phyloP scores from a whole-genome alignment of 1,139 yeast genomes.

The Blastobotrys raffinosifermentans region DNA sequence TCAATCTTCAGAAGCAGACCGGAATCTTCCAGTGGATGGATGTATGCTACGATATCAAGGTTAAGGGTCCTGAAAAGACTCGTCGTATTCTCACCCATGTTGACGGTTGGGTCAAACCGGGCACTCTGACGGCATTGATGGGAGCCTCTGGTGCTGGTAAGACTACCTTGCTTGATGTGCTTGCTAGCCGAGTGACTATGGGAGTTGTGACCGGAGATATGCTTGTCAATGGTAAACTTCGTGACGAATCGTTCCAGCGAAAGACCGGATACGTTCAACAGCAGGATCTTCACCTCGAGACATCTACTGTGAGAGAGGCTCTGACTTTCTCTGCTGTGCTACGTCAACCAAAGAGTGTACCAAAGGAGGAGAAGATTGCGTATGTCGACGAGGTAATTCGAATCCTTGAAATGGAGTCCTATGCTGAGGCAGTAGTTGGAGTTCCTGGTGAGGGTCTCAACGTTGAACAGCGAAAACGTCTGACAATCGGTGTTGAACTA shows the following conservation, averaged over 20 bases:
- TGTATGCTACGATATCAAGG: slow-evolving; percentile 65
- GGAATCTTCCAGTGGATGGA: slow-evolving; percentile 76
- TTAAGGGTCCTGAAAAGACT: slow-evolving; percentile 52
- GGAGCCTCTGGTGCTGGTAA: slow-evolving; percentile 91
- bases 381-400: slow-evolving; percentile 69
- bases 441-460: slow-evolving; percentile 69
- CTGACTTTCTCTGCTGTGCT: slow-evolving; percentile 64
- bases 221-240: slow-evolving; percentile 64
- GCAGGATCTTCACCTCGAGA: slow-evolving; percentile 67
- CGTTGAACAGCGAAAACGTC: slow-evolving; percentile 80
- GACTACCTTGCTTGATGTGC: slow-evolving; percentile 67
- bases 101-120: slow-evolving; percentile 82
- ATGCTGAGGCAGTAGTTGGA: slow-evolving; percentile 81
- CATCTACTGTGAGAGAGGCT: slow-evolving; percentile 80
- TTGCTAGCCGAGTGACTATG: slow-evolving; percentile 71
- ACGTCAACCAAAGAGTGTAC: slow-evolving; percentile 56
- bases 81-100: slow-evolving; percentile 61
- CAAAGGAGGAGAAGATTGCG: slow-evolving; percentile 54
- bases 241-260: slow-evolving; percentile 71
- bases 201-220: slow-evolving; percentile 74
- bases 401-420: slow-evolving; percentile 63
- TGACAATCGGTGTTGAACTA: slow-evolving; percentile 80
- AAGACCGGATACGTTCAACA: slow-evolving; percentile 82
- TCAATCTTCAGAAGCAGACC: slow-evolving; percentile 20
- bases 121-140: slow-evolving; percentile 72